Percentiles rank a stretch among this genome's conserved stretches.
phyloP scores from a whole-genome alignment of 176 grass and related monocot species.

The Alloteropsis semialata region DNA sequence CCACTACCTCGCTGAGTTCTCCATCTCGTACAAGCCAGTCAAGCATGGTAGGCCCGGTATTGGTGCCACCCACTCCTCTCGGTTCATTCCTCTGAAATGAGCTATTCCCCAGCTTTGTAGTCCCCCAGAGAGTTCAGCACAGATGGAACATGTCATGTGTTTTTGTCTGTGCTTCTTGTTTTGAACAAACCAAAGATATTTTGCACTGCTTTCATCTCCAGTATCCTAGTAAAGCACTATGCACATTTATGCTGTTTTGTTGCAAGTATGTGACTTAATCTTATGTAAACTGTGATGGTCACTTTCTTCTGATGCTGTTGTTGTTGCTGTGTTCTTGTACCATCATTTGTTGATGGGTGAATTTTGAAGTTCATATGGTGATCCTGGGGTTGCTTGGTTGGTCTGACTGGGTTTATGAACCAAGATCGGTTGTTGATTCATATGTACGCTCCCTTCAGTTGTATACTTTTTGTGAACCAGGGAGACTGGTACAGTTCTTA shows the following conservation, averaged over 20 bases:
- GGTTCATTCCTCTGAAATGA: conserved; percentile 73
- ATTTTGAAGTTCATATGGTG: background rate
- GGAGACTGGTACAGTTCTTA: no score
- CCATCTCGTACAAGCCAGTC: conserved; percentile 57
- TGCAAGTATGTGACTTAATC: background rate
- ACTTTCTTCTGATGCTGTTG: background rate
- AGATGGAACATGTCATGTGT: background rate
- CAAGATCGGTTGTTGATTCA: no score
- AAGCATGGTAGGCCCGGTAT: conserved; percentile 72
- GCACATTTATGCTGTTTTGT: background rate
- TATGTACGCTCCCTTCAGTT: no score
- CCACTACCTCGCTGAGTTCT: conserved; percentile 61
- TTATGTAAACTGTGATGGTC: background rate
- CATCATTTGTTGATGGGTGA: background rate
- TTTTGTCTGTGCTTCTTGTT: background rate
- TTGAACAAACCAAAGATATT: conserved; percentile 6
- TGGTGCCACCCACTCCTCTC: conserved; percentile 55
- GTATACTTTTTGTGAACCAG: no score
- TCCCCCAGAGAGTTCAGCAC: background rate
- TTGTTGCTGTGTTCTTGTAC: background rate
- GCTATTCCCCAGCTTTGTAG: background rate
- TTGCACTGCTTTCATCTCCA: background rate
- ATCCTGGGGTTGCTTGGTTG: background rate
- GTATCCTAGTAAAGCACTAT: background rate
- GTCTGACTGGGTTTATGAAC: background rate